Conservation (phyloP, 306 rosid species). For the Hylodesmum podocarpum region DNA sequence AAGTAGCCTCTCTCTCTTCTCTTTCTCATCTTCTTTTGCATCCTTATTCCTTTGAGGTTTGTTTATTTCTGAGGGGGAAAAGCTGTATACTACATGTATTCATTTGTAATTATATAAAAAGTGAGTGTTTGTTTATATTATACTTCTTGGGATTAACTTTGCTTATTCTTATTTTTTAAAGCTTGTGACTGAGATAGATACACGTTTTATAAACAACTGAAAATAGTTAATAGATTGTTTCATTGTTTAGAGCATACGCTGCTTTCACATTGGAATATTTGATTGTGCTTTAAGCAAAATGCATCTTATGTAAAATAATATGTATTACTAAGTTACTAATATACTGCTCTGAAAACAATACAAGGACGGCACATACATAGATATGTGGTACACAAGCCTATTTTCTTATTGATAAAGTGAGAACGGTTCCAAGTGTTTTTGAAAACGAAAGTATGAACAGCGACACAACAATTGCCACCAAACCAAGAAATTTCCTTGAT, state of each 20-base stretch:
- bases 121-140: slow-evolving; percentile 70
- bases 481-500: background rate
- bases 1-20: slow-evolving; percentile 50
- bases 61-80: slow-evolving; percentile 53
- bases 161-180: background rate
- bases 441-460: background rate
- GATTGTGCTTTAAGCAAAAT: slow-evolving; percentile 50
- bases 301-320: slow-evolving; percentile 29
- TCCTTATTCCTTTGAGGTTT: slow-evolving; percentile 61
- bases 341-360: slow-evolving; percentile 21
- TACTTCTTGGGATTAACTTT: slow-evolving; percentile 21
- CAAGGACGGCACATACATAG: background rate
- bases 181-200: background rate
- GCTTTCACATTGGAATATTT: slow-evolving; percentile 37
- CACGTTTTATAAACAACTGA: background rate
- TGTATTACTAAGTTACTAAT: background rate
- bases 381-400: background rate
- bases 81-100: slow-evolving; percentile 68
- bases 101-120: slow-evolving; percentile 68
- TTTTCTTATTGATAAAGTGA: background rate
- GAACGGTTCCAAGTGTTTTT: background rate
- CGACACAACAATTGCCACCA: background rate
- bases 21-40: slow-evolving; percentile 49
- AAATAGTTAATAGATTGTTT: background rate
- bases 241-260: background rate